Evolutionary conservation across 306 rosid genomes (phyloP).

Genomic region (Hylodesmum podocarpum): DNA sequence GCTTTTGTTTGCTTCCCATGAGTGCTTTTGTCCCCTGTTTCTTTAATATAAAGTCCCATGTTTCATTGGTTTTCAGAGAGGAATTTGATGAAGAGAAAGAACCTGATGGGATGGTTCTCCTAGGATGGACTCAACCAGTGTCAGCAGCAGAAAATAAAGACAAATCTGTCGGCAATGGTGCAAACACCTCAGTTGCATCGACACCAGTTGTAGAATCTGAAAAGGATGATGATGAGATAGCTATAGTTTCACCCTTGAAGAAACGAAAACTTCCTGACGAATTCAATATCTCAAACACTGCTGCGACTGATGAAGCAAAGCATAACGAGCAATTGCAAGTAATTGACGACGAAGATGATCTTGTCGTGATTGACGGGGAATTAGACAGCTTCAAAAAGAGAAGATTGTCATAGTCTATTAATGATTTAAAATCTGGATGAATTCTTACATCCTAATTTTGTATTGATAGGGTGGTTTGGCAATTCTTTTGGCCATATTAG

Average conservation of each 20-base stretch:
- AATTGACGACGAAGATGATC: constrained; percentile 70
- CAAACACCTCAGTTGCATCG: constrained; percentile 47
- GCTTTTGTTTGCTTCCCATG: neutral
- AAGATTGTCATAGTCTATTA: constrained; percentile 48
- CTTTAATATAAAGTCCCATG: neutral
- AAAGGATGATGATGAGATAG: constrained; percentile 45
- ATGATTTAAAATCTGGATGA: constrained; percentile 30
- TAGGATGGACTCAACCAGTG: constrained; percentile 80
- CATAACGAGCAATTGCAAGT: constrained; percentile 54
- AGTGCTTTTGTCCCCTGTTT: neutral
- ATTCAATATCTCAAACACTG: constrained; percentile 25
- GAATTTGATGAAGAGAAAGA: constrained; percentile 98
- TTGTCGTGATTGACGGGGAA: constrained; percentile 62
- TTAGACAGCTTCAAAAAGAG: constrained; percentile 59
- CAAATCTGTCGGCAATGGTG: constrained; percentile 58
- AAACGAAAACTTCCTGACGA: constrained; percentile 59
- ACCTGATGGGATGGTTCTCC: constrained; percentile 91
- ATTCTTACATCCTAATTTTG: constrained; percentile 61
- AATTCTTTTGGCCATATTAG: constrained; percentile 61
- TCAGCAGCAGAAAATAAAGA: constrained; percentile 49
- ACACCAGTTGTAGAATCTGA: constrained; percentile 35
- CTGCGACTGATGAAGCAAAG: constrained; percentile 36
- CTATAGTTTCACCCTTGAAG: constrained; percentile 37
- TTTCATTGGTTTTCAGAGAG: constrained; percentile 55
- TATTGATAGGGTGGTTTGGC: constrained; percentile 59